phyloP scores from a whole-genome alignment of 441 rosid genomes.

The Kokia cookei region DNA sequence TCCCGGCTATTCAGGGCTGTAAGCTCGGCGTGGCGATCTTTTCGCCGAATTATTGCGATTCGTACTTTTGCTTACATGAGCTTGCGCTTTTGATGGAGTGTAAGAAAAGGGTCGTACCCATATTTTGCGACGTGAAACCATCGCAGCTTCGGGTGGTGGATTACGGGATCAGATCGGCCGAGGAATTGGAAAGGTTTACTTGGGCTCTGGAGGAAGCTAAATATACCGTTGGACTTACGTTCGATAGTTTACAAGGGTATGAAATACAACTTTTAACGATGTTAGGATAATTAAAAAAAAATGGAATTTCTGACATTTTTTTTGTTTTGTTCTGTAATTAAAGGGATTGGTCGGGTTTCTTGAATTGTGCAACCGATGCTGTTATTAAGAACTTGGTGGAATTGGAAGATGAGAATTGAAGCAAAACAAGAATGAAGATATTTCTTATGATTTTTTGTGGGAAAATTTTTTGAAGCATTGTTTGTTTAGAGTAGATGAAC shows the following conservation, averaged over 20 bases:
- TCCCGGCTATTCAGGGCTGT: constrained; percentile 39
- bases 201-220: constrained; percentile 63
- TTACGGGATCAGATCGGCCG: constrained; percentile 19
- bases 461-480: too few species aligned
- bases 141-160: constrained; percentile 50
- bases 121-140: constrained; percentile 73
- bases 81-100: constrained; percentile 58
- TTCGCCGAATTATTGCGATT: constrained; percentile 69
- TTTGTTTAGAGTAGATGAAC: too few species aligned
- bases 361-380: constrained; percentile 57
- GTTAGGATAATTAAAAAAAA: neutral
- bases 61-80: constrained; percentile 75
- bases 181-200: constrained; percentile 32
- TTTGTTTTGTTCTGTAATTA: neutral
- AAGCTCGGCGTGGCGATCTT: constrained; percentile 64
- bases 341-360: constrained; percentile 84
- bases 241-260: constrained; percentile 61
- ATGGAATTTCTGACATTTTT: neutral
- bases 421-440: neutral
- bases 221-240: constrained; percentile 67
- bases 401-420: constrained; percentile 27
- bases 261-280: neutral
- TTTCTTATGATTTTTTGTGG: neutral
- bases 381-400: constrained; percentile 51
- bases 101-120: constrained; percentile 68